Evolutionary conservation across 768 basidiomycete species (phyloP).

Genomic region (Clathrus columnatus): DNA sequence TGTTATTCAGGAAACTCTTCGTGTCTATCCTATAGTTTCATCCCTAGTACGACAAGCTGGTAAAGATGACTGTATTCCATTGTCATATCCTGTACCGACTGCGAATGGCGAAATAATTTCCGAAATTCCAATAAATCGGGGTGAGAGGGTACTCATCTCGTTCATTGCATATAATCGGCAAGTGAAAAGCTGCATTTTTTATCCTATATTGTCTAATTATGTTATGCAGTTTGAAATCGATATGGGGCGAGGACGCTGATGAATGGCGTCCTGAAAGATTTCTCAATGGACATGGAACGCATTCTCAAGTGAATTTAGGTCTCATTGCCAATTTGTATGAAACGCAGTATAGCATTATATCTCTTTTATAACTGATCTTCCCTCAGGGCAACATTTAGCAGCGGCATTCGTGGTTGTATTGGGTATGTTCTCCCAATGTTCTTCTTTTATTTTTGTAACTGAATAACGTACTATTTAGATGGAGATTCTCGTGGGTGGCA

Average conservation of each 20-base stretch:
- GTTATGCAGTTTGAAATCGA: background rate
- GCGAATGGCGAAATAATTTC: conserved; percentile 17
- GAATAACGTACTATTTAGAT: background rate
- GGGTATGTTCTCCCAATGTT: conserved; percentile 1
- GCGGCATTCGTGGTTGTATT: conserved; percentile 7
- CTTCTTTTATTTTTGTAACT: background rate
- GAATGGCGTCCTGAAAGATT: background rate
- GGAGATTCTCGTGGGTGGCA: background rate
- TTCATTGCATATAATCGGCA: conserved; percentile 25
- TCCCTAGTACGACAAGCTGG: conserved; percentile 19
- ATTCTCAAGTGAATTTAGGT: conserved; percentile 12
- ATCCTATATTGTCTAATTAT: background rate
- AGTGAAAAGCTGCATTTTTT: background rate
- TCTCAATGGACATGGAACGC: conserved; percentile 11
- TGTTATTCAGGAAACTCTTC: conserved; percentile 19
- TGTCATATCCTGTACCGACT: conserved; percentile 22
- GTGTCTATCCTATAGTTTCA: conserved; percentile 26
- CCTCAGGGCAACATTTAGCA: background rate
- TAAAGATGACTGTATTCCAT: conserved; percentile 26
- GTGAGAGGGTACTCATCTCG: conserved; percentile 14
- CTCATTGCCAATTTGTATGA: conserved; percentile 5
- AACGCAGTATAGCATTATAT: background rate
- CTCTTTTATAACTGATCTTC: background rate
- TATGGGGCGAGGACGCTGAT: background rate
- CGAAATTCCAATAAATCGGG: conserved; percentile 16